Base-by-base conservation (phyloP, 75 land plant species). In the Larix kaempferi region DNA sequence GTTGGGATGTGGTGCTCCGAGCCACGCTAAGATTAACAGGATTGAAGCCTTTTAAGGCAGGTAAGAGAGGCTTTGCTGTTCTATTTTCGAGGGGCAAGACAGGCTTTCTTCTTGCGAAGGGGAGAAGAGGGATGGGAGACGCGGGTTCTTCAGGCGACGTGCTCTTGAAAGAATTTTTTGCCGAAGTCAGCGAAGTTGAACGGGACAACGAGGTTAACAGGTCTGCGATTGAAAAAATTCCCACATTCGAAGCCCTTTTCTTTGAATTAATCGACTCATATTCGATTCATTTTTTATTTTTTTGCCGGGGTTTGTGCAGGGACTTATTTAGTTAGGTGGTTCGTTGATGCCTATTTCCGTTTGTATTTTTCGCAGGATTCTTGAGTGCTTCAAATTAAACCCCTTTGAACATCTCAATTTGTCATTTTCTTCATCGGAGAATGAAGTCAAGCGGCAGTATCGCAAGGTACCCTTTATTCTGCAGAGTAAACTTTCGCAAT, bases 131-230 rank as follows among this genome's bases (percentile, higher is more conserved):
- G 64, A 88, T 88, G 90, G 92, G 83, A 44, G 90, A 91, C 22
- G 79, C 78, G n/a, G 77, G 56, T 0, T 74, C 67, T 41, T 88
- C 86, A 60, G 96, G 90, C 16, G 98, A 98, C 75, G 85, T 89
- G 67, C 88, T 96, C 21, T 87, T 98, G 23, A 98, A 95, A 78
- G 83, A 83, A 77, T 98, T 98, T 86, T 90, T 91, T 77, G 98
- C 99, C 6, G 95, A 95, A 79, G 99, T 98, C 55, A 87, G 99
- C 84, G 99, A 98, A 73, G 99, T 95, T 22, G 99, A 95, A 81
- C 83, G 99, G 52, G 95, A 93, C 81, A 98, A 98, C 78, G 99
- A 98, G 79, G 99, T 98, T 14, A 4, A 79, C 76, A 89, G 99
- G 91, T 44, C 75, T 6, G 55, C 29, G 10, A 49, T 49, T 49